Conservation (phyloP, 192 early-diverging fungal species). For the Coemansia sp. region DNA sequence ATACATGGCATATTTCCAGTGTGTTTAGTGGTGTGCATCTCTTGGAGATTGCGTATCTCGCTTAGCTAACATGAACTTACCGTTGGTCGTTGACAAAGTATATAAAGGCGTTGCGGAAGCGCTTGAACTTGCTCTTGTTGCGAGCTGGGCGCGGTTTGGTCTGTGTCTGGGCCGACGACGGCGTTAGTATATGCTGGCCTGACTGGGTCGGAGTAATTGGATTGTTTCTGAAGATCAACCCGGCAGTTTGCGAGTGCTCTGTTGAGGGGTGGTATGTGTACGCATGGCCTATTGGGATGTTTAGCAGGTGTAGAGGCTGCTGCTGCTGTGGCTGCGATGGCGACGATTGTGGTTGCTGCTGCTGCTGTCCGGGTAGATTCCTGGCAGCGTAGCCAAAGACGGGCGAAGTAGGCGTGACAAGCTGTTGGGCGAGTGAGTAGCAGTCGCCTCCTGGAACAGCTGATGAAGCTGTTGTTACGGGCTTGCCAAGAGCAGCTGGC, state of each 20-base stretch:
- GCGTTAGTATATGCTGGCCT: not conserved
- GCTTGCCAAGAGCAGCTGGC: not conserved
- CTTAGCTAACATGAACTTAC: conserved; percentile 19
- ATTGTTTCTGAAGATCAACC: conserved; percentile 13
- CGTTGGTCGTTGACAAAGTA: conserved; percentile 61
- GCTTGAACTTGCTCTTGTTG: conserved; percentile 60
- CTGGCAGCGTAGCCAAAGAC: not conserved
- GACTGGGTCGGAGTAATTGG: conserved; percentile 29
- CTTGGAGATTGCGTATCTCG: not conserved
- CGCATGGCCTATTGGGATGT: conserved; percentile 21
- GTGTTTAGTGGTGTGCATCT: not conserved
- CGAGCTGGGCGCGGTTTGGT: conserved; percentile 40
- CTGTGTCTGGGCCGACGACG: conserved; percentile 11
- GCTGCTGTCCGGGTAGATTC: not conserved
- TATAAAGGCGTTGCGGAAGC: conserved; percentile 61
- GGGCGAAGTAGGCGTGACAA: conserved; percentile 8
- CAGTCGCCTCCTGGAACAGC: not conserved
- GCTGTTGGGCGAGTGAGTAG: not conserved
- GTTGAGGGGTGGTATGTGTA: conserved; percentile 28
- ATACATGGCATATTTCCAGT: not conserved
- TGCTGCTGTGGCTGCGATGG: conserved; percentile 2
- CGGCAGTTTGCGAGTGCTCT: conserved; percentile 10
- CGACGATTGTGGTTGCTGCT: not conserved
- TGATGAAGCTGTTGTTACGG: not conserved
- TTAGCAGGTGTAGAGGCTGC: not conserved